phyloP scores from a whole-genome alignment of 805 yeast species.

The Cyberlindnera nakhonratchasimensis region DNA sequence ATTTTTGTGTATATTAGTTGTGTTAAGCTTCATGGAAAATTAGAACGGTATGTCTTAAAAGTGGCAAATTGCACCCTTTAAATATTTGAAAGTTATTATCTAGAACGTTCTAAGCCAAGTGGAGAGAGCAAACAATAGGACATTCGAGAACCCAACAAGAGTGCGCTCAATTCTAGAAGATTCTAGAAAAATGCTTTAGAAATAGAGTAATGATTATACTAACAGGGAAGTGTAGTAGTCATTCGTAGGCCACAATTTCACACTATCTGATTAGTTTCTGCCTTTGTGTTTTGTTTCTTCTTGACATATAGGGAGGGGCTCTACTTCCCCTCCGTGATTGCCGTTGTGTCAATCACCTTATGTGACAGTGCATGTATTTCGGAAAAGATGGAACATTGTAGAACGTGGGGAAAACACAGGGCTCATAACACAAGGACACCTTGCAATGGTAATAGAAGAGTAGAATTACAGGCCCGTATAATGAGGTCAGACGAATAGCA shows the following conservation, averaged over 20 bases:
- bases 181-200: too few relatives aligned
- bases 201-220: too few relatives aligned
- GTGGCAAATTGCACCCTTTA: slow-evolving; percentile 4
- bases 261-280: too few relatives aligned
- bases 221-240: neutral
- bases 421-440: neutral
- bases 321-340: neutral
- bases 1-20: slow-evolving; percentile 1
- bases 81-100: slow-evolving; percentile 8
- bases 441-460: too few relatives aligned
- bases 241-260: neutral
- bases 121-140: slow-evolving; percentile 10
- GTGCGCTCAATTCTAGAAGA: neutral
- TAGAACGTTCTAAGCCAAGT: slow-evolving; percentile 12
- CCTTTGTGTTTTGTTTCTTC: neutral
- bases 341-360: slow-evolving; percentile 4
- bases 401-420: neutral
- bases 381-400: neutral
- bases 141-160: slow-evolving; percentile 1
- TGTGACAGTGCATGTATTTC: too few relatives aligned
- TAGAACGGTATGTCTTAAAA: neutral
- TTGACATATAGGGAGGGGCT: neutral
- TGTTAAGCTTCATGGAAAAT: neutral
- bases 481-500: too few relatives aligned
- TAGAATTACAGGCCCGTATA: too few relatives aligned